phyloP scores from a whole-genome alignment of 2,329 filamentous ascomycete genomes.

The Diplodia mutila region DNA sequence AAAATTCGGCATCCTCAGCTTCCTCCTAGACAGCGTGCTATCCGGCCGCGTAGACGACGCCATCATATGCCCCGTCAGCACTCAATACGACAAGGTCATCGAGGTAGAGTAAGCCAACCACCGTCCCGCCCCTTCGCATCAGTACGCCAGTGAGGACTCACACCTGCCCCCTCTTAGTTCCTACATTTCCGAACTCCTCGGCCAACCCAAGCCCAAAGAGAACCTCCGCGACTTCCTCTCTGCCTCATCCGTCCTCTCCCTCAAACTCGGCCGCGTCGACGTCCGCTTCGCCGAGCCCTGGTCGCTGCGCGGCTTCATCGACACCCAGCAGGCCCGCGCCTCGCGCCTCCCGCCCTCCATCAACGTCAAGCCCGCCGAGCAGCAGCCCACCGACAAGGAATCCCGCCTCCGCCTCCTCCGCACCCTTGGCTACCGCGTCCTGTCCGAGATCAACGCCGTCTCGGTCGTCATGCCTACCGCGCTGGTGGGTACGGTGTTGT shows the following conservation, averaged over 20 bases:
- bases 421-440: slow-evolving; percentile 87
- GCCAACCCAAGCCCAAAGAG: slow-evolving; percentile 93
- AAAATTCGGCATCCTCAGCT: slow-evolving; percentile 93
- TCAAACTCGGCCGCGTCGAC: slow-evolving; percentile 89
- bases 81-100: slow-evolving; percentile 98
- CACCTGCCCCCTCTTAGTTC: slow-evolving; percentile 54
- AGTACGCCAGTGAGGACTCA: too few relatives aligned
- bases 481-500: slow-evolving; percentile 87
- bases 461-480: slow-evolving; percentile 99
- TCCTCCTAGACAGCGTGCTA: slow-evolving; percentile 86
- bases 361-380: slow-evolving; percentile 27
- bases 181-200: slow-evolving; percentile 91
- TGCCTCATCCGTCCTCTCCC: slow-evolving; percentile 82
- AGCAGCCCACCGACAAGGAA: slow-evolving; percentile 36
- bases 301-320: slow-evolving; percentile 82
- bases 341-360: slow-evolving; percentile 44
- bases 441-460: slow-evolving; percentile 92
- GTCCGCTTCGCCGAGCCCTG: slow-evolving; percentile 96
- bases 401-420: slow-evolving; percentile 73
- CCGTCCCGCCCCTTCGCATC: background rate
- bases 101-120: slow-evolving; percentile 81
- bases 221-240: slow-evolving; percentile 89
- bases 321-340: slow-evolving; percentile 69
- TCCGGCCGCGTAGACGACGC: slow-evolving; percentile 87
- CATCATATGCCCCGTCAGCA: slow-evolving; percentile 93